Percentiles rank a stretch among this genome's conserved stretches.
Evolutionary conservation across 148 eudicot species (phyloP).

Genomic region (Talinum fruticosum): DNA sequence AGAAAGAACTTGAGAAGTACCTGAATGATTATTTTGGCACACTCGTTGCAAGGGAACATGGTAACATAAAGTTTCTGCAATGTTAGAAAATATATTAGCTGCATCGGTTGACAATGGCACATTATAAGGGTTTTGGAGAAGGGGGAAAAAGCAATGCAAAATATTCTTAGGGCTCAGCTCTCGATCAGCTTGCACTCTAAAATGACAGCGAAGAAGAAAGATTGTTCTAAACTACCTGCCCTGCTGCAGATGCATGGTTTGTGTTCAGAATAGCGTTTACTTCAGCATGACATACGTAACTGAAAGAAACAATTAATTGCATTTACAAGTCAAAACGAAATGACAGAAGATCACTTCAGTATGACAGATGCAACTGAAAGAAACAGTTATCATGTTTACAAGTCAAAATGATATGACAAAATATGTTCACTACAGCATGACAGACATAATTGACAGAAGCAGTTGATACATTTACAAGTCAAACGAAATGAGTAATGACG

Average conservation of each 20-base stretch:
- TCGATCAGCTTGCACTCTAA: background rate
- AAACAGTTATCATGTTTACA: too few relatives aligned
- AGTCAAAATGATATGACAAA: too few relatives aligned
- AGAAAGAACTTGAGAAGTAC: constrained; percentile 27
- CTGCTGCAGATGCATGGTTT: constrained; percentile 91
- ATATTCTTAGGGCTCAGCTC: background rate
- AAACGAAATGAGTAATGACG: too few relatives aligned
- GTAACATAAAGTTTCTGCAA: constrained; percentile 91
- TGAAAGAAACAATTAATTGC: constrained; percentile 24
- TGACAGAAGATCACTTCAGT: background rate
- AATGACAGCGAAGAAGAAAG: background rate
- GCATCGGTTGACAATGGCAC: background rate
- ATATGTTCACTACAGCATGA: too few relatives aligned
- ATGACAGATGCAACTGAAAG: too few relatives aligned
- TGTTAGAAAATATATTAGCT: background rate
- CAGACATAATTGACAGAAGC: too few relatives aligned
- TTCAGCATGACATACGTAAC: constrained; percentile 98
- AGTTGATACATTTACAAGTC: too few relatives aligned
- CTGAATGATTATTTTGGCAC: constrained; percentile 94
- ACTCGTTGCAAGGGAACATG: constrained; percentile 97
- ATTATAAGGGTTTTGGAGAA: background rate
- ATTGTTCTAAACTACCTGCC: constrained; percentile 54
- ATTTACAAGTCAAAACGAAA: background rate
- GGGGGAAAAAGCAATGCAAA: background rate
- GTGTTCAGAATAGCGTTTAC: constrained; percentile 92